Evolutionary conservation across 1,284 basidiomycete species (phyloP), one percentile per base, ranked within the genome.

Genomic region (Ustilago xerochloae): DNA sequence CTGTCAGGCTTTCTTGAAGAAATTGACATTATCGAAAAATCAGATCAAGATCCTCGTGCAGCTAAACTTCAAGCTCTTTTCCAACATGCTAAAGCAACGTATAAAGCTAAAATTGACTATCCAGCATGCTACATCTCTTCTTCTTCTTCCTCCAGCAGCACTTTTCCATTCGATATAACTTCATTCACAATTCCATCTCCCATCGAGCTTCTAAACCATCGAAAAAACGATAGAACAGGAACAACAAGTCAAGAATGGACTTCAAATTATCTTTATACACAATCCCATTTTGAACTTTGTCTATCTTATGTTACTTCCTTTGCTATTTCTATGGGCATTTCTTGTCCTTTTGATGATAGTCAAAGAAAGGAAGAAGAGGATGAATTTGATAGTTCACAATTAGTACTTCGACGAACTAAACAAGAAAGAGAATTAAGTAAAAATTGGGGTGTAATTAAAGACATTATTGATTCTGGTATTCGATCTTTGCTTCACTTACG

Each of bases 171-270:
- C 26, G 38, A 63, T 16, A 15, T 41, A 10, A 33, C 39, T 0
- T 45, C 24, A 0, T 68, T 62, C 36, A 15, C 7, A 6, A 29
- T 68, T 0, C 65, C 65, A 2, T 46, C 20, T 15, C 71, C 71
- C 2, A 24, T 24, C 0, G 32, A 68, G 0, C 49, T 74, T 0
- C 54, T 68, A 1, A 22, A 16, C 2, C 22, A 39, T 15, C 39
- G 71, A 2, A 65, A 58, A 18, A 33, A 50, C 0, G 48, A 59
- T 35, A 35, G 54, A 6, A 68, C 52, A 3, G 65, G 50, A 28
- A 62, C 71, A 18, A 64, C 54, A 1, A 50, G 54, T 8, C 71
- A 74, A 35, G 71, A 74, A 52, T 74, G 71, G 71, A 74, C 71
- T 0, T 49, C 47, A 33, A 64, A 58, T 57, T 65, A 68, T 24